These are phyloP conservation scores for Solanum etuberosum DNA, from an alignment of 257 asterid genomes.

Conservation along the genomic window DNA sequence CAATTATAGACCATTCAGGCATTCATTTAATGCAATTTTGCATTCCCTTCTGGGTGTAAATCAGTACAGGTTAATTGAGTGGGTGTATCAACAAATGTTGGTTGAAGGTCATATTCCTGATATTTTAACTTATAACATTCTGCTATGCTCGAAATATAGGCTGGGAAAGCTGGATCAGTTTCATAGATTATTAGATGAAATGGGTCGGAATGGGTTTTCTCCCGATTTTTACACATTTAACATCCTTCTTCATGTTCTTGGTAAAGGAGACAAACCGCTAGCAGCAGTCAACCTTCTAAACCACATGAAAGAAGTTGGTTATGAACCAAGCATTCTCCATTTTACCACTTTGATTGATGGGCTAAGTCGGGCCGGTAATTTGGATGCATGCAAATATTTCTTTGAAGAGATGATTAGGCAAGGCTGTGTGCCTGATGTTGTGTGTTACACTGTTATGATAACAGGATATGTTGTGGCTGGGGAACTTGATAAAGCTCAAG, in stretches of 20 bases:
- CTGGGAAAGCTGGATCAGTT: conserved; percentile 79
- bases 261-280: conserved; percentile 72
- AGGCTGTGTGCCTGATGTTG: conserved; percentile 77
- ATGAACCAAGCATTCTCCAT: conserved; percentile 68
- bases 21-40: conserved; percentile 74
- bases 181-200: conserved; percentile 67
- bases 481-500: conserved; percentile 52
- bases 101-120: conserved; percentile 75
- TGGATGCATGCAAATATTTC: conserved; percentile 74
- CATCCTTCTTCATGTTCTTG: conserved; percentile 81
- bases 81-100: conserved; percentile 87
- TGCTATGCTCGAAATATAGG: conserved; percentile 78
- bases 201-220: conserved; percentile 63
- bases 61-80: conserved; percentile 75
- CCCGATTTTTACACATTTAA: conserved; percentile 87
- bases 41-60: conserved; percentile 52
- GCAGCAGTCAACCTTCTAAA: conserved; percentile 79
- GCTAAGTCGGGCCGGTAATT: conserved; percentile 84
- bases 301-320: conserved; percentile 79
- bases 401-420: conserved; percentile 62
- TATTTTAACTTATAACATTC: conserved; percentile 69
- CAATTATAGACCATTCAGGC: conserved; percentile 69
- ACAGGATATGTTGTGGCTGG: conserved; percentile 75
- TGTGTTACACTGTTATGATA: conserved; percentile 84
- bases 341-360: conserved; percentile 89